Conservation (phyloP, 2,329 filamentous ascomycete species). For the Colletotrichum euphorbiae region DNA sequence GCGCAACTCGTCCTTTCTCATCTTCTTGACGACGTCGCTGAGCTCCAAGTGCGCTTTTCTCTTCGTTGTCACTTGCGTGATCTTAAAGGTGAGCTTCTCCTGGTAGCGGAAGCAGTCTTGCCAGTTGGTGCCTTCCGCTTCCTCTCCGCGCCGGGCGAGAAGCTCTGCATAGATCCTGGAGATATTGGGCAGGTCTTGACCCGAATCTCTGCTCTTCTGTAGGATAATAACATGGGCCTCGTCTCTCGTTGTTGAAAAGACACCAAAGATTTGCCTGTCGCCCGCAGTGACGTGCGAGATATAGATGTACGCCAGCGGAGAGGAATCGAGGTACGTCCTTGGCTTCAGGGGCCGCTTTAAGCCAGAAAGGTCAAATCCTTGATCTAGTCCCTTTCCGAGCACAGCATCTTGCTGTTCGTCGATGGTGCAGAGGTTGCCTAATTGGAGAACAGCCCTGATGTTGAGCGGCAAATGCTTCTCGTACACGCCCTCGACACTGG, state of each 20-base stretch:
- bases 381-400: constrained; percentile 90
- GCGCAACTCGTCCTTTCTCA: constrained; percentile 84
- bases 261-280: constrained; percentile 90
- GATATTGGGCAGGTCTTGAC: constrained; percentile 88
- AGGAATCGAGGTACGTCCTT: constrained; percentile 78
- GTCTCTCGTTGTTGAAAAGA: constrained; percentile 86
- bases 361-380: constrained; percentile 88
- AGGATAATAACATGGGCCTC: constrained; percentile 91
- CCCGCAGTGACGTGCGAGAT: constrained; percentile 92
- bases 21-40: constrained; percentile 87
- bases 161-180: constrained; percentile 88
- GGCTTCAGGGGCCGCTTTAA: constrained; percentile 76
- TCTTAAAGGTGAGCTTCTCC: constrained; percentile 85
- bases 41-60: constrained; percentile 91
- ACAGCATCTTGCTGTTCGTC: constrained; percentile 92
- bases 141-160: constrained; percentile 72
- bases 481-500: constrained; percentile 96
- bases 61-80: constrained; percentile 87
- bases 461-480: constrained; percentile 92
- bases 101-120: constrained; percentile 89
- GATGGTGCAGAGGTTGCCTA: constrained; percentile 93
- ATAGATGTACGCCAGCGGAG: constrained; percentile 85
- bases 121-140: constrained; percentile 77
- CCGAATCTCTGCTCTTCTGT: constrained; percentile 81
- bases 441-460: constrained; percentile 85